Percentiles rank a stretch among this genome's conserved stretches.
Conservation (phyloP, 73 alveolate species). For the Symbiodinium pilosum region DNA sequence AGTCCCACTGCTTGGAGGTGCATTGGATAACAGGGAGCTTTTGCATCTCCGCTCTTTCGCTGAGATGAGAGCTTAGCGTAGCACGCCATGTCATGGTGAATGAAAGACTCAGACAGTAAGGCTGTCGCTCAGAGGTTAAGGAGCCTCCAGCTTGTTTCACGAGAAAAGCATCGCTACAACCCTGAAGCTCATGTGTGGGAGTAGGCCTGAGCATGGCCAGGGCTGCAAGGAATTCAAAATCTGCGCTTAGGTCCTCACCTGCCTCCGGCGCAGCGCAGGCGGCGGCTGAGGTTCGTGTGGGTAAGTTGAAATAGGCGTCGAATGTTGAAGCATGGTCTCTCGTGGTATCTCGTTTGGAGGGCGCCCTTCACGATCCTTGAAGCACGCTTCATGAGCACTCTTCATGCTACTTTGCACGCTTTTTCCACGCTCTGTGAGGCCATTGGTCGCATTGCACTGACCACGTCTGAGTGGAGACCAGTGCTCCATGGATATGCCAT, state of each 20-base stretch:
- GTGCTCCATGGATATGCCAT: conserved; percentile 53
- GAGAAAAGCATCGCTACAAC: too few species aligned
- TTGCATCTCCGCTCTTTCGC: too few species aligned
- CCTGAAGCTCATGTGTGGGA: too few species aligned
- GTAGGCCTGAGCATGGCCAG: background rate
- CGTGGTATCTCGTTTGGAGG: background rate
- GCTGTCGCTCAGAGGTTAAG: background rate
- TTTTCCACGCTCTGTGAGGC: conserved; percentile 1
- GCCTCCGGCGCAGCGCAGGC: conserved; percentile 8
- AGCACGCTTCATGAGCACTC: too few species aligned
- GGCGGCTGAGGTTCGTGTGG: background rate
- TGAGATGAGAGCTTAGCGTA: too few species aligned
- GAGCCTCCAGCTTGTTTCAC: conserved; percentile 6
- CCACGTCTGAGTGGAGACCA: conserved; percentile 68
- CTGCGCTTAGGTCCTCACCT: conserved; percentile 11
- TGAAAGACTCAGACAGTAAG: background rate
- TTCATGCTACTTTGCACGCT: too few species aligned
- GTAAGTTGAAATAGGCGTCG: too few species aligned
- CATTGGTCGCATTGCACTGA: conserved; percentile 77
- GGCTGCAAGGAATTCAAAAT: too few species aligned
- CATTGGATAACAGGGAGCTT: too few species aligned
- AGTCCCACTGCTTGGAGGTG: too few species aligned
- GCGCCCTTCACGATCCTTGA: too few species aligned
- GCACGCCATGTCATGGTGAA: too few species aligned
- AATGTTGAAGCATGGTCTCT: background rate